A percentile compares a stretch with the other conserved stretches of the same genome.
phyloP scores from a whole-genome alignment of 192 early-diverging fungal species.

The Backusella parvicylindrica region DNA sequence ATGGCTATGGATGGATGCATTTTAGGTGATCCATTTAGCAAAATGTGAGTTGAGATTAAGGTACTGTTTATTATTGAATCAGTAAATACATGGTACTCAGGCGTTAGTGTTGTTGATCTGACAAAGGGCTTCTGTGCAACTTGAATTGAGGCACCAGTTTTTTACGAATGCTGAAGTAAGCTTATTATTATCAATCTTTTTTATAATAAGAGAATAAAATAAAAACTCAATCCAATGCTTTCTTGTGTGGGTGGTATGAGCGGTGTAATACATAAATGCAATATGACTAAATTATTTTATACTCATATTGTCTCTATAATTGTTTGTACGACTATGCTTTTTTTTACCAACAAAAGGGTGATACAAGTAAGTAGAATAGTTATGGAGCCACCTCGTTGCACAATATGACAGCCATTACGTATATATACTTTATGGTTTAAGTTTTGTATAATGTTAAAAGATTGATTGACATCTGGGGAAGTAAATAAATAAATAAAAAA shows the following conservation, averaged over 20 bases:
- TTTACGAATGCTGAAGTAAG: neutral
- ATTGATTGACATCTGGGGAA: neutral
- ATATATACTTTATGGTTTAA: neutral
- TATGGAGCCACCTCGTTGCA: neutral
- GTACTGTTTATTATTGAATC: neutral
- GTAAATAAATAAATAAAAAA: neutral
- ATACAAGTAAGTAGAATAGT: neutral
- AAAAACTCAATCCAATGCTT: neutral
- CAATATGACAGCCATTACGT: neutral
- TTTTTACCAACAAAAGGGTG: neutral
- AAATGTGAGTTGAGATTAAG: neutral
- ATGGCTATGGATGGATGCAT: constrained; percentile 85
- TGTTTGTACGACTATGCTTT: neutral
- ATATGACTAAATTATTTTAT: neutral
- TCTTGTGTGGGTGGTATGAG: constrained; percentile 31
- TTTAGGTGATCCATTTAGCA: constrained; percentile 54
- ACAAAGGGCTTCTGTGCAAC: neutral
- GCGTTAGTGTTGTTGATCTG: neutral
- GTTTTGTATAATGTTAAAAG: neutral
- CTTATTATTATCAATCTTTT: neutral
- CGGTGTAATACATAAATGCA: neutral
- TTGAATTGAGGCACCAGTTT: neutral
- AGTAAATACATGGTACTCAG: neutral
- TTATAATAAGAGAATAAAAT: too few relatives aligned
- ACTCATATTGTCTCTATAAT: neutral